Evolutionary conservation across 306 rosid species (phyloP), one percentile per base, ranked within the genome.

Genomic region (Corylus avellana): DNA sequence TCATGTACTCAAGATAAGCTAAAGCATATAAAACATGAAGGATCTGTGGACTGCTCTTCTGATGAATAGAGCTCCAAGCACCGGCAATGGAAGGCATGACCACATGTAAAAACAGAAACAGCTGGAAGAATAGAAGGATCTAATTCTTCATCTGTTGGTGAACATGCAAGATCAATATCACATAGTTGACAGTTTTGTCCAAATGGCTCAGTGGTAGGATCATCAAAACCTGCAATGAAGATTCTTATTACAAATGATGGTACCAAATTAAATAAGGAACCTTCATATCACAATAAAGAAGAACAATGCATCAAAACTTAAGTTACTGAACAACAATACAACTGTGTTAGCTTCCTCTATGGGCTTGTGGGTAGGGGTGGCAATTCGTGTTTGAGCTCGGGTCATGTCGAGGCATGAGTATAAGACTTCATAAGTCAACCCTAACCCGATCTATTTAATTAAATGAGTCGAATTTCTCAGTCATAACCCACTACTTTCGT

Each of bases 21-120:
- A 50, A 48, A 1, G 12, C 84, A 81, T 18, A 70, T 10, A 20
- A 78, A 75, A 29, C 84, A 81, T 0, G 46, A 49, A 49, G 76
- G 77, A 48, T 69, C 84, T 14, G 1, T 57, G 53, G 39, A 32
- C 64, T 55, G 69, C 54, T 58, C 14, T 4, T 12, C n/a, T 7
- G 62, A 8, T 58, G 61, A 8, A 29, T 13, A 12, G 18, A 13
- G 13, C 53, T 55, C 53, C 47, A 71, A 58, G 80, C 80, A 81
- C 2, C 0, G 12, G 67, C 57, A 69, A 61, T 81, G 80, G 44
- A 56, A 81, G 54, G 46, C 72, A 59, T 81, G 84, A 37, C 51
- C n/a, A 17, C 80, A 81, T 8, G 72, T 20, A 69, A 81, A 72
- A 75, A 81, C 64, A n/a, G 72, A 7, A 75, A 32, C 55, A 55